phyloP scores from a whole-genome alignment of 371 early-diverging fungal species.

The Lichtheimia hyalospora region DNA sequence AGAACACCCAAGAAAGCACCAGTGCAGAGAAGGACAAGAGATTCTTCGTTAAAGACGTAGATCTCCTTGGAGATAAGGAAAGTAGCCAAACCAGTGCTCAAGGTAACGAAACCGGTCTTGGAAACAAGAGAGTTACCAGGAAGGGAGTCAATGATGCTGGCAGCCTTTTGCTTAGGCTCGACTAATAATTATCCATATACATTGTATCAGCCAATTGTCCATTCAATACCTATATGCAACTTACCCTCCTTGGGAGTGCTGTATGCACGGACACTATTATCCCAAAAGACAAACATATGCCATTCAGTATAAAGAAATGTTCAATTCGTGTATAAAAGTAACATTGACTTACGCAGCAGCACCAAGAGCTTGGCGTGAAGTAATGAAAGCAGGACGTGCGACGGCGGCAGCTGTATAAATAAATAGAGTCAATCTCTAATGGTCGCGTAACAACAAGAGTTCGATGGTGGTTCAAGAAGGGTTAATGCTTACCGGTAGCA shows the following conservation, averaged over 20 bases:
- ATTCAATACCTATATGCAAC: neutral
- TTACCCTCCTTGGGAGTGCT: conserved; percentile 38
- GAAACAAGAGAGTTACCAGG: conserved; percentile 87
- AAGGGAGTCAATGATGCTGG: conserved; percentile 86
- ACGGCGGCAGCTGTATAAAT: conserved; percentile 30
- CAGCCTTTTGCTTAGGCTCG: conserved; percentile 76
- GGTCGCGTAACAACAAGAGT: neutral
- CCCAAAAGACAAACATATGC: neutral
- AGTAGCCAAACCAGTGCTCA: conserved; percentile 84
- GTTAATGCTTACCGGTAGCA: conserved; percentile 41
- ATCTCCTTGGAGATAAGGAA: conserved; percentile 95
- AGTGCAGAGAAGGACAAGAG: conserved; percentile 75
- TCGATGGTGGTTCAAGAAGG: neutral
- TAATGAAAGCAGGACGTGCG: conserved; percentile 43
- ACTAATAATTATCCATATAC: conserved; percentile 15
- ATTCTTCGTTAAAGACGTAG: conserved; percentile 94
- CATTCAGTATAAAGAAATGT: neutral
- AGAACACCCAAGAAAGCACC: conserved; percentile 75
- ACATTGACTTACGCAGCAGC: conserved; percentile 38
- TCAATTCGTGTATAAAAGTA: neutral
- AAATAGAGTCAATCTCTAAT: neutral
- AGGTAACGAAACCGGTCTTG: conserved; percentile 88
- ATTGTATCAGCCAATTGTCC: neutral
- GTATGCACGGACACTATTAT: conserved; percentile 40
- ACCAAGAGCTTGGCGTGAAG: conserved; percentile 46